Percentiles rank a stretch among this genome's conserved stretches.
Conservation (phyloP, 2,329 filamentous ascomycete species). For the Paraconiothyrium sp. region DNA sequence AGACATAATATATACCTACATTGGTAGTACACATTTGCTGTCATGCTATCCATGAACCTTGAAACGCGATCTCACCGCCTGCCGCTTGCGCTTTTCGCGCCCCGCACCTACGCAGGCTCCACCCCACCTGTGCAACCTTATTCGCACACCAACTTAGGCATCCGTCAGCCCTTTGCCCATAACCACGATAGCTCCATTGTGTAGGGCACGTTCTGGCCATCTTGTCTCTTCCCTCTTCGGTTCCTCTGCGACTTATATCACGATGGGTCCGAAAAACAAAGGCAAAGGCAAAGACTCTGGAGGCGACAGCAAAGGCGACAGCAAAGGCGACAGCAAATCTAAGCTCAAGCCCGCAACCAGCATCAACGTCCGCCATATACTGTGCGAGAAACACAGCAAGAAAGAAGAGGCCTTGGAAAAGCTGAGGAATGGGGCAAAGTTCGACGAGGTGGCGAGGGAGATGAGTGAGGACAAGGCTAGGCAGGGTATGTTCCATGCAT, state of each 20-base stretch:
- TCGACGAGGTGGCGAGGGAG: conserved; percentile 77
- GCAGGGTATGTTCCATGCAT: conserved; percentile 45
- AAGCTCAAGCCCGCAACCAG: conserved; percentile 70
- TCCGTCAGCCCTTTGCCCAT: background rate
- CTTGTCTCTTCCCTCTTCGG: background rate
- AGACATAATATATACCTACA: too few relatives aligned
- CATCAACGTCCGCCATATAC: conserved; percentile 77
- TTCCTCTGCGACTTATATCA: background rate
- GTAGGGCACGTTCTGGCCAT: background rate
- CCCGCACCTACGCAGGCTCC: background rate
- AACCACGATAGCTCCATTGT: background rate
- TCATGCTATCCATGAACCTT: background rate
- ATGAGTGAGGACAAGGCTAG: conserved; percentile 82
- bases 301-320: conserved; percentile 4
- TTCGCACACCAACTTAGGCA: conserved; percentile 4
- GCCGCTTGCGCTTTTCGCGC: background rate
- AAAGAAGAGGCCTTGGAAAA: conserved; percentile 79
- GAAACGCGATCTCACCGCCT: conserved; percentile 2
- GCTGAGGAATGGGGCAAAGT: conserved; percentile 72
- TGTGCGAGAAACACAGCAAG: conserved; percentile 80
- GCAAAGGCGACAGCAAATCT: conserved; percentile 16
- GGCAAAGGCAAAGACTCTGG: conserved; percentile 9
- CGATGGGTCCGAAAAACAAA: conserved; percentile 11
- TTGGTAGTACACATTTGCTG: too few relatives aligned
- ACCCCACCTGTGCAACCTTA: conserved; percentile 10